Percentiles rank a stretch among this genome's conserved stretches.
phyloP scores from a whole-genome alignment of 768 basidiomycete genomes.

The Melanogaster broomeanus region DNA sequence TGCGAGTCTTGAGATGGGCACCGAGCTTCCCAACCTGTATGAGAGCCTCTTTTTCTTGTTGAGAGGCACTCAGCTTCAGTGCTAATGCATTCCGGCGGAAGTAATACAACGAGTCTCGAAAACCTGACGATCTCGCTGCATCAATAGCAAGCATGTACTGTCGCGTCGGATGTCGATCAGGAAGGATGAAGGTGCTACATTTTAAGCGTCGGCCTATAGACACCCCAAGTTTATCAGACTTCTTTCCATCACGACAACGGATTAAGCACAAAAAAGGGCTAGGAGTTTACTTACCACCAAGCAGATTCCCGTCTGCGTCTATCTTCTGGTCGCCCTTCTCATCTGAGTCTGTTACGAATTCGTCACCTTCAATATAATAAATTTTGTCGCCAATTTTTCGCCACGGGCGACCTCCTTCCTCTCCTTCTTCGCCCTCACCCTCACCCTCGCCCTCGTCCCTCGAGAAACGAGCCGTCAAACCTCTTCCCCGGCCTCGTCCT shows the following conservation, averaged over 20 bases:
- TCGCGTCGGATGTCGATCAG: constrained; percentile 79
- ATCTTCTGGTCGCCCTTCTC: constrained; percentile 91
- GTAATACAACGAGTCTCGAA: constrained; percentile 97
- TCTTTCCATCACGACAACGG: too few species aligned
- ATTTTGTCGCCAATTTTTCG: constrained; percentile 71
- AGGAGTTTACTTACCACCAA: constrained; percentile 63
- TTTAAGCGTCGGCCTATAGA: constrained; percentile 81
- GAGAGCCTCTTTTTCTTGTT: constrained; percentile 89
- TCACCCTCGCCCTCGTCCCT: constrained; percentile 41
- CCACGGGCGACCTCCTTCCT: constrained; percentile 62
- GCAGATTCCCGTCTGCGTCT: constrained; percentile 77
- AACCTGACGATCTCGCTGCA: constrained; percentile 93
- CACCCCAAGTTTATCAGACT: not conserved
- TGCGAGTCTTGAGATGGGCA: constrained; percentile 84
- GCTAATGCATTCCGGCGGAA: constrained; percentile 90
- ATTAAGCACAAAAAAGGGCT: not conserved
- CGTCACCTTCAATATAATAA: constrained; percentile 85
- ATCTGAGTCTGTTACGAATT: constrained; percentile 82
- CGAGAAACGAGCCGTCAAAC: constrained; percentile 24
- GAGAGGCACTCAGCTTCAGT: constrained; percentile 87
- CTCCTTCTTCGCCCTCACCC: constrained; percentile 40
- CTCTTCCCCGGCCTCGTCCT: constrained; percentile 40
- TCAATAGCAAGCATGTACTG: constrained; percentile 97
- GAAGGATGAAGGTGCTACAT: constrained; percentile 84
- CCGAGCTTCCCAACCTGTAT: constrained; percentile 88